Percentiles rank a stretch among this genome's conserved stretches.
Conservation (phyloP, 1,284 basidiomycete species). For the Leucoagaricus sp. region DNA sequence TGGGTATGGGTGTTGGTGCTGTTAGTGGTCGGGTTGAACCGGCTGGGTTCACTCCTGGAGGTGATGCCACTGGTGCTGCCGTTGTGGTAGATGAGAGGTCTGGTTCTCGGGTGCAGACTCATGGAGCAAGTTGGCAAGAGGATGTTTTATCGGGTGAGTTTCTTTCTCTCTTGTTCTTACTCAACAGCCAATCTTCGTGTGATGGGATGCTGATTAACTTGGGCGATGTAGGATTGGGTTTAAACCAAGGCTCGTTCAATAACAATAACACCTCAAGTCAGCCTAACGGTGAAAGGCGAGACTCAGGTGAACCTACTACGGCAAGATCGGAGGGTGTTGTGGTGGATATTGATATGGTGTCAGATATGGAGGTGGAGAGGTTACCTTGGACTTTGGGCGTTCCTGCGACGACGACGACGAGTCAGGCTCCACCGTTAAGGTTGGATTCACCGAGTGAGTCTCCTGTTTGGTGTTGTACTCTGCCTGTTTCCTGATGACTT, state of each 20-base stretch:
- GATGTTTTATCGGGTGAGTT: slow-evolving; percentile 8
- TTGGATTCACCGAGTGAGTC: slow-evolving; percentile 1
- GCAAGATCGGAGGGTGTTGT: not conserved
- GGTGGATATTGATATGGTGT: slow-evolving; percentile 12
- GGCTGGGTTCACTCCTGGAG: not conserved
- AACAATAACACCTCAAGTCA: too few relatives aligned
- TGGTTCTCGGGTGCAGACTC: not conserved
- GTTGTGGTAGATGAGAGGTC: not conserved
- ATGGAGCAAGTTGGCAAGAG: slow-evolving; percentile 8
- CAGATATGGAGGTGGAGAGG: slow-evolving; percentile 13
- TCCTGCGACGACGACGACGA: not conserved
- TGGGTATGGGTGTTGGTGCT: not conserved
- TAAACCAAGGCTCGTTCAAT: too few relatives aligned
- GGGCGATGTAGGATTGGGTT: not conserved
- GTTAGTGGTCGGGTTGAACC: not conserved
- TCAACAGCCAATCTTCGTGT: not conserved
- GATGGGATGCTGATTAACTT: not conserved
- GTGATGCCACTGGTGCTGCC: not conserved
- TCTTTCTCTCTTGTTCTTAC: not conserved
- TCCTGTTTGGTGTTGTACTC: too few relatives aligned
- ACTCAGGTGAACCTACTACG: too few relatives aligned
- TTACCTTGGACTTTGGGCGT: slow-evolving; percentile 11
- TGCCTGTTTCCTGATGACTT: not conserved
- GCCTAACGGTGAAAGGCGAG: too few relatives aligned
- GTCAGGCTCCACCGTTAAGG: not conserved